Evolutionary conservation across 345 rosid genomes (phyloP).

Genomic region (Kernera saxatilis): DNA sequence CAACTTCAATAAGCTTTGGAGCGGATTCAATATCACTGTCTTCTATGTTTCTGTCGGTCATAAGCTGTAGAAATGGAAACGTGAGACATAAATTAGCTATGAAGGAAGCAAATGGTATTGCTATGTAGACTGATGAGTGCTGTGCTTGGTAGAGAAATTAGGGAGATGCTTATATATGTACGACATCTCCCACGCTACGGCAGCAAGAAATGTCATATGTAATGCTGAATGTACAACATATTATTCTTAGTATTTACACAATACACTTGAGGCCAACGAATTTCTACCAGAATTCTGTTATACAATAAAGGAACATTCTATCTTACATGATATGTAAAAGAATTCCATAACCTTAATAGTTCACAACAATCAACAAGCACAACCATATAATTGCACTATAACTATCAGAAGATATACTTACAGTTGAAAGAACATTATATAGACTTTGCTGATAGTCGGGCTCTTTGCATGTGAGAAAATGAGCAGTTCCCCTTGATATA

Average conservation of each 20-base stretch:
- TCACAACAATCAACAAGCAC: slow-evolving; percentile 7
- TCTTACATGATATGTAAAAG: neutral
- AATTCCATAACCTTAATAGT: neutral
- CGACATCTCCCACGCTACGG: neutral
- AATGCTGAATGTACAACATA: neutral
- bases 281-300: neutral
- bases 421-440: slow-evolving; percentile 87
- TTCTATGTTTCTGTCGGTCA: slow-evolving; percentile 82
- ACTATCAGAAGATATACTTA: slow-evolving; percentile 42
- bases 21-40: slow-evolving; percentile 91
- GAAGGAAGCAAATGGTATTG: neutral
- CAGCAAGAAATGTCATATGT: slow-evolving; percentile 6
- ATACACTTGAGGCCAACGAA: neutral
- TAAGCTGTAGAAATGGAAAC: slow-evolving; percentile 44
- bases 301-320: slow-evolving; percentile 1
- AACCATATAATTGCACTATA: slow-evolving; percentile 2
- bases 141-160: slow-evolving; percentile 2
- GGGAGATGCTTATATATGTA: slow-evolving; percentile 13
- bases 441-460: slow-evolving; percentile 96
- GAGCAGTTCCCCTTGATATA: slow-evolving; percentile 87
- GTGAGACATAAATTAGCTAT: slow-evolving; percentile 9
- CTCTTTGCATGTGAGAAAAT: slow-evolving; percentile 84
- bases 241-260: neutral
- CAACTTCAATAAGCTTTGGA: slow-evolving; percentile 95
- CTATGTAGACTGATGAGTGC: neutral